A percentile compares a stretch with the other conserved stretches of the same genome.
phyloP scores from a whole-genome alignment of 1,139 yeast species.

The Pichia norvegensis region DNA sequence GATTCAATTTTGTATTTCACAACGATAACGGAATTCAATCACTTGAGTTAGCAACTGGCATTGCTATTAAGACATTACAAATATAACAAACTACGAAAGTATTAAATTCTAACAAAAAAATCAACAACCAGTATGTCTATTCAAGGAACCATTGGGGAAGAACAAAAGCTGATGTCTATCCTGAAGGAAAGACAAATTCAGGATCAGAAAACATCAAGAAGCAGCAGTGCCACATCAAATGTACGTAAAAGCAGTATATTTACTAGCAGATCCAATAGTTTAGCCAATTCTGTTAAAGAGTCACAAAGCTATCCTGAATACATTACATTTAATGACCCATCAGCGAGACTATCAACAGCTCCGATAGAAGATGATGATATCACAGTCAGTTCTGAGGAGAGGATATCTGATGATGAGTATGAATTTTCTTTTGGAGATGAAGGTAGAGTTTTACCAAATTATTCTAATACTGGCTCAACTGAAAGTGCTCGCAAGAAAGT shows the following conservation, averaged over 20 bases:
- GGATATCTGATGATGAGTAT: slow-evolving; percentile 54
- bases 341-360: slow-evolving; percentile 37
- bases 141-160: slow-evolving; percentile 41
- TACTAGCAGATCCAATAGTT: slow-evolving; percentile 20
- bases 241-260: slow-evolving; percentile 5
- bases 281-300: slow-evolving; percentile 14
- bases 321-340: slow-evolving; percentile 44
- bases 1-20: too few species aligned
- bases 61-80: neutral
- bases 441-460: slow-evolving; percentile 54
- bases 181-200: slow-evolving; percentile 28
- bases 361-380: slow-evolving; percentile 24
- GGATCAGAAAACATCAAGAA: slow-evolving; percentile 4
- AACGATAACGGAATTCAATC: neutral
- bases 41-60: neutral
- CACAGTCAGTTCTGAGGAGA: slow-evolving; percentile 51
- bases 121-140: slow-evolving; percentile 31
- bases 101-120: neutral
- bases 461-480: slow-evolving; percentile 30
- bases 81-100: neutral
- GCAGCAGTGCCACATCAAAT: slow-evolving; percentile 9
- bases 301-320: slow-evolving; percentile 35
- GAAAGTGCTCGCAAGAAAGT: slow-evolving; percentile 1
- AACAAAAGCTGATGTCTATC: slow-evolving; percentile 33
- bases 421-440: slow-evolving; percentile 57